Evolutionary conservation across 2,329 filamentous ascomycete genomes (phyloP).

Genomic region (Tolypocladium cylindrosporum): DNA sequence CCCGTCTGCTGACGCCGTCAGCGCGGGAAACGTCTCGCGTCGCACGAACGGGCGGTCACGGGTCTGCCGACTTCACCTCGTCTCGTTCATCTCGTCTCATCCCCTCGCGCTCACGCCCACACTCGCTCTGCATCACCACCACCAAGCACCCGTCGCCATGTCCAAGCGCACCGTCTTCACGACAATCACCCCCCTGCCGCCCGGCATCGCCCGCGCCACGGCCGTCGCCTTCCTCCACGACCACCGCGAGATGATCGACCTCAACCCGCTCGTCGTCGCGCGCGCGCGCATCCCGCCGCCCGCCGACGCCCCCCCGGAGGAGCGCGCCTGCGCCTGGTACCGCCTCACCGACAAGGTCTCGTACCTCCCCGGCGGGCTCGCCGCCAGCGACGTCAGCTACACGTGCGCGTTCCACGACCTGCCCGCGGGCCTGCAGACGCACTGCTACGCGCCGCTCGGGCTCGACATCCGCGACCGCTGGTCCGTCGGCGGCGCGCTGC

Average conservation of each 20-base stretch:
- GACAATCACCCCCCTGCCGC: slow-evolving; percentile 67
- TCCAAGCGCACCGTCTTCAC: slow-evolving; percentile 65
- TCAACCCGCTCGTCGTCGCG: slow-evolving; percentile 74
- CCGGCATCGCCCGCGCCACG: slow-evolving; percentile 55
- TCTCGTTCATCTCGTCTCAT: not conserved
- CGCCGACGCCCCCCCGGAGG: slow-evolving; percentile 55
- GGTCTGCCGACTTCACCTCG: not conserved
- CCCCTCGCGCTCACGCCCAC: not conserved
- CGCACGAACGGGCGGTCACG: not conserved
- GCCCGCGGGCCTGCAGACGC: slow-evolving; percentile 64
- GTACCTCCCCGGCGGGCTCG: slow-evolving; percentile 59
- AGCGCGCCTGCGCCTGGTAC: slow-evolving; percentile 68
- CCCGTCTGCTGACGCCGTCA: not conserved
- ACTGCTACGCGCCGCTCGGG: slow-evolving; percentile 73
- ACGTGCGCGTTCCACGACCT: slow-evolving; percentile 73
- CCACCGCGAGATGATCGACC: slow-evolving; percentile 75
- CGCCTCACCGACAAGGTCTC: slow-evolving; percentile 66
- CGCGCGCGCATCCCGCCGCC: slow-evolving; percentile 61
- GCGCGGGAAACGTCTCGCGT: not conserved
- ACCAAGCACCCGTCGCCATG: slow-evolving; percentile 34
- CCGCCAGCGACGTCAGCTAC: slow-evolving; percentile 62
- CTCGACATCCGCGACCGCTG: slow-evolving; percentile 72
- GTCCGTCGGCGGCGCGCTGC: slow-evolving; percentile 61
- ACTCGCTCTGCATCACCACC: too few species aligned
- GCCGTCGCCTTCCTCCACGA: slow-evolving; percentile 68